Conservation (phyloP, 352 stramenopile genomes). For the Globisporangium okanoganense region DNA sequence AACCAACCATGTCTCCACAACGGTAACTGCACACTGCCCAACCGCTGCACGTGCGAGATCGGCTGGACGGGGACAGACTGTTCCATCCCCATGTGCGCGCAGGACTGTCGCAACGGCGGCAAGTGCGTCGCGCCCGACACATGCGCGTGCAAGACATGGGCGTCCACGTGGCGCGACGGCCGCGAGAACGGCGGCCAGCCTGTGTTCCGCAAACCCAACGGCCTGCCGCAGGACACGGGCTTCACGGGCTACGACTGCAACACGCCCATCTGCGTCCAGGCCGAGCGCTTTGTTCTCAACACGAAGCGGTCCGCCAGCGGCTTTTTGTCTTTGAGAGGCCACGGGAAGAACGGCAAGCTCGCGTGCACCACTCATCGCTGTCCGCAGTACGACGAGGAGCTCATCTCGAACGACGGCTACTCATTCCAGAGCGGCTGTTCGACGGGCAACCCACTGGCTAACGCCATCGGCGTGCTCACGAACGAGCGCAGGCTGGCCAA, state of each 20-base stretch:
- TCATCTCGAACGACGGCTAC: conserved; percentile 90
- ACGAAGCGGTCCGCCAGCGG: conserved; percentile 25
- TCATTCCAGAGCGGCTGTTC: conserved; percentile 95
- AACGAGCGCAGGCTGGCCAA: conserved; percentile 39
- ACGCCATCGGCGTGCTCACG: conserved; percentile 38
- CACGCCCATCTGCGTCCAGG: conserved; percentile 94
- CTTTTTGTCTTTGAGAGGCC: conserved; percentile 58
- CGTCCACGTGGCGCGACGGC: conserved; percentile 88
- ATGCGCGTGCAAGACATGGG: conserved; percentile 88
- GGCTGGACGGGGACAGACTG: conserved; percentile 90
- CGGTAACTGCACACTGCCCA: conserved; percentile 91
- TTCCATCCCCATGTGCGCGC: conserved; percentile 85
- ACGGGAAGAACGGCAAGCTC: conserved; percentile 39
- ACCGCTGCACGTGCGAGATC: conserved; percentile 89
- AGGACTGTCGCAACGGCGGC: conserved; percentile 88
- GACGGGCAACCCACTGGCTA: conserved; percentile 49
- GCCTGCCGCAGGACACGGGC: conserved; percentile 89
- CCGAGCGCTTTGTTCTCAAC: conserved; percentile 90
- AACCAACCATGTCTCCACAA: conserved; percentile 64
- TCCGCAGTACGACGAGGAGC: conserved; percentile 79
- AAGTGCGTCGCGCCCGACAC: conserved; percentile 75
- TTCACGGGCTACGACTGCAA: conserved; percentile 96
- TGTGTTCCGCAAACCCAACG: conserved; percentile 90
- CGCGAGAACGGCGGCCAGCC: conserved; percentile 85
- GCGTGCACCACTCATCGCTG: conserved; percentile 64